Conservation (phyloP, 306 rosid species). For the peach (Prunus persica) region Prunus_persica_NCBIv2 NC_034014.1:30723001-30723500, state of each 20-base stretch:
- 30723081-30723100: background rate
- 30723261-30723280: background rate
- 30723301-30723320: constrained; percentile 59
- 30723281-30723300: constrained; percentile 10
- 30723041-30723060: background rate
- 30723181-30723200: background rate
- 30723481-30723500: background rate
- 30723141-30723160: background rate
- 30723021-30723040: background rate
- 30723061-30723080: background rate
- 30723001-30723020: background rate
- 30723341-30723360: constrained; percentile 90
- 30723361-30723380: constrained; percentile 98
- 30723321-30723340: constrained; percentile 82
- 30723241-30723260: background rate
- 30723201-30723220: background rate
- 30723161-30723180: background rate
- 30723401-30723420: constrained; percentile 82
- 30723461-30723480: constrained; percentile 13
- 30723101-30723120: background rate
- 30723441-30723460: constrained; percentile 59
- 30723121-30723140: background rate
- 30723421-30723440: constrained; percentile 73
- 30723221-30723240: constrained; percentile 2
- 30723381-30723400: constrained; percentile 67